phyloP scores from a whole-genome alignment of 176 grass and related monocot species.

The Ananas comosus region DNA sequence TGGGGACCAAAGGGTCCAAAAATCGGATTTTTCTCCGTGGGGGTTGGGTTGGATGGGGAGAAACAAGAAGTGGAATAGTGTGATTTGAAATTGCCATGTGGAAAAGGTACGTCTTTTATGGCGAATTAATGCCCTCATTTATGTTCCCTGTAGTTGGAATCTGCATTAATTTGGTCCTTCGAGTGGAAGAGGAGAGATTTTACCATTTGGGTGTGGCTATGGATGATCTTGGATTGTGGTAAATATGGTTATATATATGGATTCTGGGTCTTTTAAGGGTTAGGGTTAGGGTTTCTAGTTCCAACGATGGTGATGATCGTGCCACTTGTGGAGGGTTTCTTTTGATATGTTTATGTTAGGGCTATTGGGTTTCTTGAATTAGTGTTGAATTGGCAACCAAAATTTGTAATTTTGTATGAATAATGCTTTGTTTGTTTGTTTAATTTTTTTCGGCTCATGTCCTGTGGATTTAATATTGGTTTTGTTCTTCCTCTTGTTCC shows the following conservation, averaged over 20 bases:
- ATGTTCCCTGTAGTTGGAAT: constrained; percentile 5
- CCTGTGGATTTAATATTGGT: no score
- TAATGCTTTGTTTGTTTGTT: no score
- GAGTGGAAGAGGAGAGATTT: neutral
- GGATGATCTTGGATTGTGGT: neutral
- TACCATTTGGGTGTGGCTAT: neutral
- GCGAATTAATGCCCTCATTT: constrained; percentile 3
- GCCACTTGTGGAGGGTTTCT: neutral
- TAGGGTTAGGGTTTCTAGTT: neutral
- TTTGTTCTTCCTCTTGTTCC: no score
- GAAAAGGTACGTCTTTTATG: constrained; percentile 28
- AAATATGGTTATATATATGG: neutral
- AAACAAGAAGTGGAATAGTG: constrained; percentile 19
- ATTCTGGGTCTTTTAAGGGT: neutral
- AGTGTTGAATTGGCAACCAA: no score
- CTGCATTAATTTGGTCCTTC: constrained; percentile 2
- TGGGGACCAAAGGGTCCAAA: constrained; percentile 3
- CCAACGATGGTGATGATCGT: neutral
- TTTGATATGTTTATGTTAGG: neutral
- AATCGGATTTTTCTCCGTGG: constrained; percentile 11
- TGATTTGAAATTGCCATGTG: constrained; percentile 22
- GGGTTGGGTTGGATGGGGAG: constrained; percentile 9
- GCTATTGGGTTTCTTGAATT: neutral
- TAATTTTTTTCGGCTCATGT: no score
- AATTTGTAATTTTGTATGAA: no score